Percentiles rank a stretch among this genome's conserved stretches.
phyloP scores from a whole-genome alignment of 2,329 filamentous ascomycete species.

The Exutisphaerella laricina region DNA sequence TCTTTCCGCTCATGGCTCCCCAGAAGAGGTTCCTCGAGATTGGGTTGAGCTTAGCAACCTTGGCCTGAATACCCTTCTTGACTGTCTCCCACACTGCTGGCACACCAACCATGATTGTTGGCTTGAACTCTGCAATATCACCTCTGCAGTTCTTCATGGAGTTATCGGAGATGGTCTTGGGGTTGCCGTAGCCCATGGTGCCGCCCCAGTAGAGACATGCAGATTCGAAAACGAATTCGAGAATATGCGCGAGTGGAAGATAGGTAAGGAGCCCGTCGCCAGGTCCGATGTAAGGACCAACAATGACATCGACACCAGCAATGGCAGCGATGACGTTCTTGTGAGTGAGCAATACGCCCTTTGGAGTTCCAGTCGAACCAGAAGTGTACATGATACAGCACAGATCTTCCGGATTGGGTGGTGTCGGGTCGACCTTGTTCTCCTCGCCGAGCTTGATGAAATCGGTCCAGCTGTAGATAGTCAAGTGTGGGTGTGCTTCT shows the following conservation, averaged over 20 bases:
- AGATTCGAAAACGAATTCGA: slow-evolving; percentile 95
- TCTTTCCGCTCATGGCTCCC: slow-evolving; percentile 57
- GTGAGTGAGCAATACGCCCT: slow-evolving; percentile 81
- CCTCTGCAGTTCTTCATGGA: slow-evolving; percentile 87
- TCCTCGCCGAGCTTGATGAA: slow-evolving; percentile 53
- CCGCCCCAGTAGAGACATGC: slow-evolving; percentile 82
- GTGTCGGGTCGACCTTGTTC: slow-evolving; percentile 64
- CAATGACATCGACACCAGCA: slow-evolving; percentile 71
- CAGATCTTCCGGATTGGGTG: slow-evolving; percentile 67
- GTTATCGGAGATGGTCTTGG: slow-evolving; percentile 77
- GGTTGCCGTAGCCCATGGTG: slow-evolving; percentile 88
- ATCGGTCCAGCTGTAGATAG: slow-evolving; percentile 52
- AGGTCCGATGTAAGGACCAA: slow-evolving; percentile 71
- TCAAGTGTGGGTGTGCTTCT: slow-evolving; percentile 48
- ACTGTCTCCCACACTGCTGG: slow-evolving; percentile 97
- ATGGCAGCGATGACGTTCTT: slow-evolving; percentile 73
- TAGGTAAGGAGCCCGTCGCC: slow-evolving; percentile 81
- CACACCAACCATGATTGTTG: slow-evolving; percentile 87
- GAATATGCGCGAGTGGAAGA: slow-evolving; percentile 88
- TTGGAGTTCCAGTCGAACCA: slow-evolving; percentile 81
- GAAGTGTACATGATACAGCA: slow-evolving; percentile 83
- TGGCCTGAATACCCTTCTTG: slow-evolving; percentile 83
- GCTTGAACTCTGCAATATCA: slow-evolving; percentile 86
- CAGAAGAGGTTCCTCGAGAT: slow-evolving; percentile 74
- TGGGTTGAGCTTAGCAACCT: slow-evolving; percentile 66